Conservation (phyloP, 148 eudicot genomes). For the Rhododendron mucronatum region DNA sequence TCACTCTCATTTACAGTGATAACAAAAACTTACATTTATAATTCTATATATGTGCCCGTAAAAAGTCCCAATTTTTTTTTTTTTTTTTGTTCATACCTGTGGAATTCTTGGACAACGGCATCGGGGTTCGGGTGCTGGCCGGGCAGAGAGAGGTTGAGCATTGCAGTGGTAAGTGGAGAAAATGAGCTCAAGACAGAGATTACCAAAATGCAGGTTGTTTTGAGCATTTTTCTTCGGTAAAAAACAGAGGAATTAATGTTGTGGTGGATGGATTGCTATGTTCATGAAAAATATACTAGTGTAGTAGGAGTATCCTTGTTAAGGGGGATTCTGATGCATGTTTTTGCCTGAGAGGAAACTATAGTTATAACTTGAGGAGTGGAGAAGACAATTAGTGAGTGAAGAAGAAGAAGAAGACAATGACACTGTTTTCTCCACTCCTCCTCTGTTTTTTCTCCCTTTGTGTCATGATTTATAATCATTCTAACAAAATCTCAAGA, state of each 20-base stretch:
- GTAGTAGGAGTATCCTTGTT: neutral
- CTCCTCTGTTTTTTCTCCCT: neutral
- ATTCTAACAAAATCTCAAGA: neutral
- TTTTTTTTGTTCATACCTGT: neutral
- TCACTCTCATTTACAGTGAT: too few species aligned
- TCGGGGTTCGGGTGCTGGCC: neutral
- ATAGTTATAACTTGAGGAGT: neutral
- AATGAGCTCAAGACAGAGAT: slow-evolving; percentile 26
- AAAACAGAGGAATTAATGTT: neutral
- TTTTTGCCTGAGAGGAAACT: neutral
- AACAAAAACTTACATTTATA: neutral
- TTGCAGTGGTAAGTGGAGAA: slow-evolving; percentile 18
- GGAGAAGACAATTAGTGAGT: neutral
- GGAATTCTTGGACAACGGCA: neutral
- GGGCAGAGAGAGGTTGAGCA: slow-evolving; percentile 8
- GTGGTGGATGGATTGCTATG: neutral
- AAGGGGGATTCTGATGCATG: neutral
- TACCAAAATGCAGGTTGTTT: slow-evolving; percentile 53
- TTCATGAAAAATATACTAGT: neutral
- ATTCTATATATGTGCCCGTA: neutral
- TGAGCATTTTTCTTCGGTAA: slow-evolving; percentile 23
- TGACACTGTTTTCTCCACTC: neutral
- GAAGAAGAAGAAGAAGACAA: neutral
- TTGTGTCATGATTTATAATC: neutral
- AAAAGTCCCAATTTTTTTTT: too few species aligned